These are phyloP conservation scores for Metarhizium brunneum DNA, from an alignment of 2,329 filamentous ascomycete species.

Conservation along the genomic window DNA sequence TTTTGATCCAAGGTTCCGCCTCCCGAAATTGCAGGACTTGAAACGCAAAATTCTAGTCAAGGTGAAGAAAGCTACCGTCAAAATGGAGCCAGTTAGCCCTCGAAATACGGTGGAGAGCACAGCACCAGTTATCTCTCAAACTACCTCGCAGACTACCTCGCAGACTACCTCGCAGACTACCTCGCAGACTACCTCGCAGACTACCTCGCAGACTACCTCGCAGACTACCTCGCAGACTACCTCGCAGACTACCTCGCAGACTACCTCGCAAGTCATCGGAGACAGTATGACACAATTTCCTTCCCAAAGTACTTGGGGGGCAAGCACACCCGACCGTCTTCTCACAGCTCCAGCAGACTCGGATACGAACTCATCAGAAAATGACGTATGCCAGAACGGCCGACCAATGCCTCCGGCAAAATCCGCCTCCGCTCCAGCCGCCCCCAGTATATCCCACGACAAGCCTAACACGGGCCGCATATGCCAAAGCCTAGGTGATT, in stretches of 20 bases:
- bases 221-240: conserved; percentile 16
- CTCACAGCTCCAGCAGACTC: conserved; percentile 22
- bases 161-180: conserved; percentile 19
- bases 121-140: not conserved
- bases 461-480: conserved; percentile 46
- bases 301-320: not conserved
- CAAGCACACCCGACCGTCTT: conserved; percentile 18
- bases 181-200: conserved; percentile 16
- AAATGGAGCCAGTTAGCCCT: conserved; percentile 14
- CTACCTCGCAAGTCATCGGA: conserved; percentile 11
- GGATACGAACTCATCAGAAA: conserved; percentile 33
- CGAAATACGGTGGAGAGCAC: not conserved
- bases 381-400: conserved; percentile 20
- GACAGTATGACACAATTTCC: not conserved
- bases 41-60: conserved; percentile 76
- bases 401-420: conserved; percentile 6
- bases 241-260: conserved; percentile 16
- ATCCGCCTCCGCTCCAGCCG: not conserved
- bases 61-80: conserved; percentile 52
- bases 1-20: conserved; percentile 41
- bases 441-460: conserved; percentile 7
- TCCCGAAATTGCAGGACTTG: conserved; percentile 64
- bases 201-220: conserved; percentile 16
- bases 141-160: conserved; percentile 18
- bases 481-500: conserved; percentile 58